Base-by-base conservation (phyloP, 495 filamentous ascomycete species). In the Penicillium chermesinum region DNA sequence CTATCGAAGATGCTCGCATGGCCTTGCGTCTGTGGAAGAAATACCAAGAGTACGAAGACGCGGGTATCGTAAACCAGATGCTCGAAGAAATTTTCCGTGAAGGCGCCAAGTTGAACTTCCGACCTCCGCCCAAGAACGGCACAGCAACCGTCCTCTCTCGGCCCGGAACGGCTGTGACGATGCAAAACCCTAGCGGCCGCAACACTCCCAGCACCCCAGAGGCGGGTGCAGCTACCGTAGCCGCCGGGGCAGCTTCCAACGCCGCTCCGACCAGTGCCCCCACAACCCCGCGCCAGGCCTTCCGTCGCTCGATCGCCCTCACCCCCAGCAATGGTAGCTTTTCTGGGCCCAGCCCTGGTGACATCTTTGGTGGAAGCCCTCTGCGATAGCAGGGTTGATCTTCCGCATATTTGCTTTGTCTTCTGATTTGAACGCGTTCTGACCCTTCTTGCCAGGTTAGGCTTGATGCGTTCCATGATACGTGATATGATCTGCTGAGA, bases 11-110 rank as follows among this genome's bases (percentile, higher is more conserved):
- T 58, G 91, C 93, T 5, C 77, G 83, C 16, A 93, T 91, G 40
- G 91, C 94, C 6, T 74, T 97, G 14, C 85, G 85, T 59, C 76
- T 99, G 3, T 97, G 91, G 74, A 76, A 85, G 21, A 95, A 95
- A 63, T 96, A 89, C 61, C 77, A 84, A 44, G 90, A 97, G 67
- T 96, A 88, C 53, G 71, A 82, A 14, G 89, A 91, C 53, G 88
- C 86, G 0, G 93, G 91, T 1, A 80, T 94, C 13, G 73, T 94
- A 34, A 58, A 69, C 4, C 69, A 75, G 41, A 89, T 91, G 63
- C 75, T 96, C 33, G 78, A 87, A 55, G 86, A 91, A 50, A 86
- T 95, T 17, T 95, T 93, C 62, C 74, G 73, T 43, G 80, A 80
- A 69, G 94, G 81, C 25, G 76, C 73, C 50, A 84, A 80, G 41